A percentile compares a stretch with the other conserved stretches of the same genome.
Conservation (phyloP, 2,329 filamentous ascomycete species). For the Aureobasidium vineae region DNA sequence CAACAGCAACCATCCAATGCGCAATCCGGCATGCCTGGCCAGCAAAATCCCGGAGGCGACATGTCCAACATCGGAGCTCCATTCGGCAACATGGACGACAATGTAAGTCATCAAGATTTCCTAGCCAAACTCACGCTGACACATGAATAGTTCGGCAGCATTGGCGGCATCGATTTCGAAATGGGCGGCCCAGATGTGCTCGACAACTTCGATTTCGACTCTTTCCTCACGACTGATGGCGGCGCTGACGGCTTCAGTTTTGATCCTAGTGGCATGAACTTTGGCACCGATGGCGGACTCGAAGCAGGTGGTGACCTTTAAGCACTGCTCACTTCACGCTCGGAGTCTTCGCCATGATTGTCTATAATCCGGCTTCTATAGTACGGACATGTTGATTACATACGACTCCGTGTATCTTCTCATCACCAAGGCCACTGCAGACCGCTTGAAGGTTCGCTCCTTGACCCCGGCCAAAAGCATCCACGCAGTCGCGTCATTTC, state of each 20-base stretch:
- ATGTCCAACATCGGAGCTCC: constrained; percentile 40
- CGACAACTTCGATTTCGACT: constrained; percentile 66
- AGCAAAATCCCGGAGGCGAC: constrained; percentile 31
- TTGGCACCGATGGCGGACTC: constrained; percentile 35
- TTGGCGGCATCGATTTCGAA: constrained; percentile 42
- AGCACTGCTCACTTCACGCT: neutral
- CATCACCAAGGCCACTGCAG: neutral
- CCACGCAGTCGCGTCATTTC: constrained; percentile 1
- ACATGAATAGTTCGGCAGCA: constrained; percentile 36
- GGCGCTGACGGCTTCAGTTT: constrained; percentile 44
- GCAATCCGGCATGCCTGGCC: constrained; percentile 26
- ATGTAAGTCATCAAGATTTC: constrained; percentile 35
- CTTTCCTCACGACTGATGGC: constrained; percentile 59
- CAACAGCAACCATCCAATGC: constrained; percentile 35
- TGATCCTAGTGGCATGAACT: constrained; percentile 39
- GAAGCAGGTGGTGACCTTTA: constrained; percentile 31
- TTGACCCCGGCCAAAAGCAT: neutral
- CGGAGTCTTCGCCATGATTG: neutral
- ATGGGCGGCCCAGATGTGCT: constrained; percentile 63
- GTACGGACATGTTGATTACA: neutral
- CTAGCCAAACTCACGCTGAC: neutral
- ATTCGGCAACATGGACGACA: constrained; percentile 43
- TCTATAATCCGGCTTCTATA: neutral
- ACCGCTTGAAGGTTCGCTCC: neutral
- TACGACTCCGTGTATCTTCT: neutral